phyloP scores from a whole-genome alignment of 768 basidiomycete genomes.

The Cystofilobasidium ferigula region DNA sequence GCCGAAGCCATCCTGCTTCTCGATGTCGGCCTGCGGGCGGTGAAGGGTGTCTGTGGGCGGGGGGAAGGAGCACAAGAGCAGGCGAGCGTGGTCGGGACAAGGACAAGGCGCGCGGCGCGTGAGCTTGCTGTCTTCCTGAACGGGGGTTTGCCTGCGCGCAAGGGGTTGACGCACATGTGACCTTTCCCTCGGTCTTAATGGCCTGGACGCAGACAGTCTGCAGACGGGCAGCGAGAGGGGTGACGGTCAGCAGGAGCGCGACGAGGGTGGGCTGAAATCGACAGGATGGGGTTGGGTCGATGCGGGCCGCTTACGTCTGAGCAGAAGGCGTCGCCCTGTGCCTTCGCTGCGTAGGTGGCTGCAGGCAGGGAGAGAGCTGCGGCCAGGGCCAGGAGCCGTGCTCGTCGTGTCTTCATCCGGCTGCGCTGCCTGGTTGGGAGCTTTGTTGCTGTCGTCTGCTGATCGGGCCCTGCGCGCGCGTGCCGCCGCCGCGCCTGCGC shows the following conservation, averaged over 20 bases:
- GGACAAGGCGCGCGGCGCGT: not conserved
- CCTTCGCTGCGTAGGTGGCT: not conserved
- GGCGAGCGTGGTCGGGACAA: not conserved
- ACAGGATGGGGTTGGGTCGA: not conserved
- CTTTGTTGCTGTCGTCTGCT: too few species aligned
- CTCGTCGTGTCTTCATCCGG: too few species aligned
- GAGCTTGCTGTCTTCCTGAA: not conserved
- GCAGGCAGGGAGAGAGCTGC: not conserved
- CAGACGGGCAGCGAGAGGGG: not conserved
- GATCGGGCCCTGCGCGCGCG: too few species aligned
- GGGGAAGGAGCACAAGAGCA: not conserved
- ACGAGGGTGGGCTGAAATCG: not conserved
- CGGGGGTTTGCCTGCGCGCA: not conserved
- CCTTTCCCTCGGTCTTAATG: not conserved
- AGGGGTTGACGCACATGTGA: conserved; percentile 7
- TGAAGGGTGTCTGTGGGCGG: conserved; percentile 8
- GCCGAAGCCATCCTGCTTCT: conserved; percentile 5
- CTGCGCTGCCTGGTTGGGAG: too few species aligned
- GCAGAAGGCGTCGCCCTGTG: conserved; percentile 14
- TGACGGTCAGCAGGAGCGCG: not conserved
- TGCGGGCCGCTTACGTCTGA: not conserved
- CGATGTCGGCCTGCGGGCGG: not conserved
- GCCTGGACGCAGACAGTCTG: conserved; percentile 8
- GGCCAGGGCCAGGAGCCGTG: too few species aligned
- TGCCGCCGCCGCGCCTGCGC: too few species aligned